Percentiles rank a stretch among this genome's conserved stretches.
phyloP scores from a whole-genome alignment of 2,329 filamentous ascomycete species.

The Metarhizium sp. region DNA sequence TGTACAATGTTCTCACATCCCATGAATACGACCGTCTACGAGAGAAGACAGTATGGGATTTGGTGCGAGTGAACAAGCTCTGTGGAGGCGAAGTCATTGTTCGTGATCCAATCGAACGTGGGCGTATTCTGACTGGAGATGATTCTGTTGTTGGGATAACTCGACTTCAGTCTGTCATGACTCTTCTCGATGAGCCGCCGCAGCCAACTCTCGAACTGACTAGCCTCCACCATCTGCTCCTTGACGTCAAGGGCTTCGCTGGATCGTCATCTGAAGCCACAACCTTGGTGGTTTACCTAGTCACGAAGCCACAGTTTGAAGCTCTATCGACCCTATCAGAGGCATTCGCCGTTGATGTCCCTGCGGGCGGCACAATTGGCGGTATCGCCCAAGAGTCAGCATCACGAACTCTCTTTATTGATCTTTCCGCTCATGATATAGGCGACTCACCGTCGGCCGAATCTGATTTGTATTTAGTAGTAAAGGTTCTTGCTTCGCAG shows the following conservation, averaged over 20 bases:
- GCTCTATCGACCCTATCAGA: constrained; percentile 66
- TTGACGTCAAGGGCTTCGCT: constrained; percentile 76
- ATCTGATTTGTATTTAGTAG: constrained; percentile 71
- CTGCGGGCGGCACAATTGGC: constrained; percentile 61
- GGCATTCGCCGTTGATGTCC: constrained; percentile 69
- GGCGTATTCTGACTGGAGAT: constrained; percentile 79
- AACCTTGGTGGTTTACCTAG: constrained; percentile 69
- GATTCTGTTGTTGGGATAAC: constrained; percentile 91
- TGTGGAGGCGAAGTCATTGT: constrained; percentile 92
- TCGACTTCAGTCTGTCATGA: constrained; percentile 91
- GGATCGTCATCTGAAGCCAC: constrained; percentile 68
- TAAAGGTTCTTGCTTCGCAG: constrained; percentile 61
- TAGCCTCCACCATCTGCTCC: constrained; percentile 68
- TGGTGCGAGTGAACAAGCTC: constrained; percentile 90
- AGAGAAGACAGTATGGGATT: constrained; percentile 89
- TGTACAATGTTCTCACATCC: constrained; percentile 86
- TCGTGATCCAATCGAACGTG: constrained; percentile 72
- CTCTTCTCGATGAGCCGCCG: constrained; percentile 77
- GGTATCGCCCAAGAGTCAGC: constrained; percentile 55
- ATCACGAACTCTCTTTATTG: constrained; percentile 79
- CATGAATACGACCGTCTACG: constrained; percentile 74
- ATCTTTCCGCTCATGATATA: constrained; percentile 69
- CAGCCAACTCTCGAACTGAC: constrained; percentile 56
- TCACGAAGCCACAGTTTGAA: constrained; percentile 57
- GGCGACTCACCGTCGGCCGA: constrained; percentile 53